Percentiles rank a stretch among this genome's conserved stretches.
phyloP scores from a whole-genome alignment of 1,284 basidiomycete species.

The Kwoniella shivajii region DNA sequence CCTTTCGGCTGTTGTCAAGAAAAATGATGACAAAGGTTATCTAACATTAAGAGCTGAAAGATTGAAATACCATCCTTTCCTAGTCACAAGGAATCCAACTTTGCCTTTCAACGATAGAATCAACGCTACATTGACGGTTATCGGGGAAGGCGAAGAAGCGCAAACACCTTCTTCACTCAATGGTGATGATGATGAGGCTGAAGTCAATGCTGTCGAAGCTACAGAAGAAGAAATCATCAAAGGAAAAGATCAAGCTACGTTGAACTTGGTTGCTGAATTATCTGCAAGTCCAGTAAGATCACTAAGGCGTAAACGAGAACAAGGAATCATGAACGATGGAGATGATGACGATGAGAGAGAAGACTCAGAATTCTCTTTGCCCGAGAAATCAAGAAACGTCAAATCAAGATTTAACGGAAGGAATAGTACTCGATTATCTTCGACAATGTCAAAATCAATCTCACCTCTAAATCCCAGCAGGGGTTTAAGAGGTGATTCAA shows the following conservation, averaged over 20 bases:
- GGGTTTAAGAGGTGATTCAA: neutral
- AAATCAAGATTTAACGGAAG: constrained; percentile 5
- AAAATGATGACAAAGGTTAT: constrained; percentile 80
- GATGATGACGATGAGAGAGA: neutral
- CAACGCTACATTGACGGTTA: constrained; percentile 18
- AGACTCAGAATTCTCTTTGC: neutral
- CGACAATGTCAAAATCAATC: no score
- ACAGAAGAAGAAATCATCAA: constrained; percentile 3
- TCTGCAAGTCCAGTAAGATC: constrained; percentile 28
- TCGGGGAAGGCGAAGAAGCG: neutral
- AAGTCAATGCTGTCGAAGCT: no score
- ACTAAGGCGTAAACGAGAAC: constrained; percentile 30
- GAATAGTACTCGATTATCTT: no score
- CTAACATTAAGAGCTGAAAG: constrained; percentile 77
- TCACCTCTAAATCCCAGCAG: neutral
- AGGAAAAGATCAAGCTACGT: constrained; percentile 44
- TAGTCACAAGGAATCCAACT: constrained; percentile 57
- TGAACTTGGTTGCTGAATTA: constrained; percentile 40
- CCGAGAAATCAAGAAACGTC: constrained; percentile 9
- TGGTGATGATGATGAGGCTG: no score
- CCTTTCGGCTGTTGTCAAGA: constrained; percentile 67
- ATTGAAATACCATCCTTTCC: constrained; percentile 93
- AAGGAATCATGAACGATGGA: neutral
- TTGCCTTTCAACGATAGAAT: constrained; percentile 19
- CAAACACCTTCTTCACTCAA: no score